Conservation (phyloP, 768 basidiomycete species). For the Lyophyllum shimeji region DNA sequence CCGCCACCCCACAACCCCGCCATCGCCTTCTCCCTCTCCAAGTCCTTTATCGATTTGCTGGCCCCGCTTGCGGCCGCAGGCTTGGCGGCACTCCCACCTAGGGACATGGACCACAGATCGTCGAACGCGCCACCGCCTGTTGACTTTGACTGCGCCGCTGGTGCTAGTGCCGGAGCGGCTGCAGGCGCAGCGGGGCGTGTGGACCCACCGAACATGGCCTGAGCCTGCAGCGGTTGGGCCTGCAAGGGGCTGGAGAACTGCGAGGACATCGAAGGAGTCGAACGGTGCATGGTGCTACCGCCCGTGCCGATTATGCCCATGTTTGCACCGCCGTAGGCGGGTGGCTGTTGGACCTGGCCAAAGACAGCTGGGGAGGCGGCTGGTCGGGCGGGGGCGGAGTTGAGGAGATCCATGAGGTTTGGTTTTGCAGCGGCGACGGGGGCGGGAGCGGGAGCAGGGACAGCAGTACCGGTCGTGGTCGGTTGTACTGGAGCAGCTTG, state of each 20-base stretch:
- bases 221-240: conserved; percentile 26
- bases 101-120: conserved; percentile 84
- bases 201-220: conserved; percentile 30
- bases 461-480: conserved; percentile 31
- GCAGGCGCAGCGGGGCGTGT: conserved; percentile 21
- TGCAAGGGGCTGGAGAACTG: conserved; percentile 27
- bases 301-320: conserved; percentile 18
- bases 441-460: conserved; percentile 11
- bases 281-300: conserved; percentile 30
- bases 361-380: conserved; percentile 24
- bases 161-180: conserved; percentile 19
- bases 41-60: conserved; percentile 82
- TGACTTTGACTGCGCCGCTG: conserved; percentile 32
- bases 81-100: conserved; percentile 49
- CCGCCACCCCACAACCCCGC: conserved; percentile 78
- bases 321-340: conserved; percentile 21
- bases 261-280: conserved; percentile 34
- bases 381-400: conserved; percentile 30
- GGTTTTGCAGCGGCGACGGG: conserved; percentile 32
- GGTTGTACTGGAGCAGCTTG: conserved; percentile 62
- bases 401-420: conserved; percentile 53
- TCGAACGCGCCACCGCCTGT: conserved; percentile 68
- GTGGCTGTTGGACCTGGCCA: conserved; percentile 29
- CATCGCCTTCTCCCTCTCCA: conserved; percentile 85
- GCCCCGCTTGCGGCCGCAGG: conserved; percentile 25